These are phyloP conservation scores for Saccharomyces jurei DNA, from an alignment of 805 yeast genomes.

Conservation along the genomic window DNA sequence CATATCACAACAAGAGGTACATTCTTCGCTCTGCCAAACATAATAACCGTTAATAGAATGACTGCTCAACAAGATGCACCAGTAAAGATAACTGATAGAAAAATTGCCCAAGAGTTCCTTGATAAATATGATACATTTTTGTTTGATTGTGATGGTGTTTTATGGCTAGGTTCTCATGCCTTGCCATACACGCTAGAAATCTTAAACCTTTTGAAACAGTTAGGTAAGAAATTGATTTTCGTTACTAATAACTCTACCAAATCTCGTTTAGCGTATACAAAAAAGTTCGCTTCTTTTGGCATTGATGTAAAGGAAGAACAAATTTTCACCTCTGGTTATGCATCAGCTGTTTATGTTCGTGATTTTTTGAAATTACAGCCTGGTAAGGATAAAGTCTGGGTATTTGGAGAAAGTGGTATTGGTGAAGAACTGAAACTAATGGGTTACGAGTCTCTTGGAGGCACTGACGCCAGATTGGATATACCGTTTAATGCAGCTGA, in stretches of 20 bases:
- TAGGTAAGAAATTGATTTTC: constrained; percentile 66
- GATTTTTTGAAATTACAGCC: constrained; percentile 68
- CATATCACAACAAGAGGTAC: background rate
- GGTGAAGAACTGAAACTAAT: constrained; percentile 65
- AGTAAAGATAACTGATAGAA: constrained; percentile 39
- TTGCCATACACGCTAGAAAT: constrained; percentile 78
- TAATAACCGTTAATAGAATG: background rate
- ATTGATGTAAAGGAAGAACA: constrained; percentile 45
- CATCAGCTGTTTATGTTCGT: constrained; percentile 78
- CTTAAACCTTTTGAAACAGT: constrained; percentile 43
- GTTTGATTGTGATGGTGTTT: constrained; percentile 96
- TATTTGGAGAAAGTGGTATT: constrained; percentile 83
- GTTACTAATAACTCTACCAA: constrained; percentile 96
- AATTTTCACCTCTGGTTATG: constrained; percentile 86
- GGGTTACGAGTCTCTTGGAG: constrained; percentile 78
- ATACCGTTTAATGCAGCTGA: constrained; percentile 50
- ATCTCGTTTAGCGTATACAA: constrained; percentile 66
- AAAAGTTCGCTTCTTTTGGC: constrained; percentile 60
- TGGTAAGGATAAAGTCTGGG: constrained; percentile 70
- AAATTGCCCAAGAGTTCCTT: constrained; percentile 47
- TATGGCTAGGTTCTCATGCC: constrained; percentile 82
- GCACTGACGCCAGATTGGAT: constrained; percentile 57
- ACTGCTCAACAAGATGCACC: constrained; percentile 24
- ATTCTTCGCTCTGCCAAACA: background rate
- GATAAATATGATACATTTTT: constrained; percentile 72